These are phyloP conservation scores for Coemansia sp. DNA, from an alignment of 192 early-diverging fungal species.

Conservation along the genomic window DNA sequence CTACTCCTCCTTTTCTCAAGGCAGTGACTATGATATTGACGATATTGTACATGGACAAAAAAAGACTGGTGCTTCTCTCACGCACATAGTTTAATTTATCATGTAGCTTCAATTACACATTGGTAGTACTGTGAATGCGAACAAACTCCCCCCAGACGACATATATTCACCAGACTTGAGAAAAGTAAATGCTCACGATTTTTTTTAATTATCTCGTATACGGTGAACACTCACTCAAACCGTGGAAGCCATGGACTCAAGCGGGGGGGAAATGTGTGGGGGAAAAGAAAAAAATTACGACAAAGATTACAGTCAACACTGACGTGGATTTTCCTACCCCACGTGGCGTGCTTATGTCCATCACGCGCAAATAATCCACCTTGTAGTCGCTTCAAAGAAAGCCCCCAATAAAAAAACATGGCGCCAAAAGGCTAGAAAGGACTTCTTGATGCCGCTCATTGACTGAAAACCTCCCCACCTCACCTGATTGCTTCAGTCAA, in stretches of 20 bases:
- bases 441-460: not conserved
- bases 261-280: not conserved
- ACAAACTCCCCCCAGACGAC: not conserved
- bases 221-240: not conserved
- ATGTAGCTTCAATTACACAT: not conserved
- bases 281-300: not conserved
- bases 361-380: not conserved
- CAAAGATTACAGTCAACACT: not conserved
- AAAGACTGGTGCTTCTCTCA: not conserved
- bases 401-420: not conserved
- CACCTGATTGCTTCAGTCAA: conserved; percentile 2
- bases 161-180: not conserved
- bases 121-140: not conserved
- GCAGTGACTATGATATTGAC: no score
- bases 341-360: not conserved
- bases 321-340: not conserved
- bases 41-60: no score
- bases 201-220: not conserved
- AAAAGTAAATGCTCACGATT: not conserved
- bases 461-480: not conserved
- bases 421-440: not conserved
- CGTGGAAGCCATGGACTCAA: not conserved
- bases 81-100: not conserved
- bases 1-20: no score
- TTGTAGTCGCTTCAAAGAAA: not conserved